Evolutionary conservation across 2,329 filamentous ascomycete species (phyloP).

Genomic region (Dothideomycetes sp.): DNA sequence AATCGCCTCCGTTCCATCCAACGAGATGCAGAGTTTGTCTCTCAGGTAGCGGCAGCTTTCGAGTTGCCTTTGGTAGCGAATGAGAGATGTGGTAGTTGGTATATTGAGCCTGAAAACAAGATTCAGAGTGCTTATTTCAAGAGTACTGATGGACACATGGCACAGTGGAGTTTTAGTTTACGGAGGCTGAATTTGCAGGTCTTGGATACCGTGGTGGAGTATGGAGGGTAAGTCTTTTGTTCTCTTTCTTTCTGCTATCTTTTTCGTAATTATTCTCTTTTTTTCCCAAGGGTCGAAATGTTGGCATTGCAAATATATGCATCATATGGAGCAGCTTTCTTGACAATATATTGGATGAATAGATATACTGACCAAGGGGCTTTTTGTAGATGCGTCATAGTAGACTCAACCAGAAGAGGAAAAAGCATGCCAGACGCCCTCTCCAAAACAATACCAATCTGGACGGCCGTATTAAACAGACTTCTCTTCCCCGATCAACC

Average conservation of each 20-base stretch:
- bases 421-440: conserved; percentile 96
- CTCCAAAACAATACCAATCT: conserved; percentile 87
- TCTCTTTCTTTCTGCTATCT: conserved; percentile 5
- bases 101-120: conserved; percentile 60
- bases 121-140: conserved; percentile 84
- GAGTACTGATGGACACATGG: conserved; percentile 88
- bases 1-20: conserved; percentile 77
- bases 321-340: too few relatives aligned
- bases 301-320: too few relatives aligned
- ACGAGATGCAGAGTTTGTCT: conserved; percentile 67
- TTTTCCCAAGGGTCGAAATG: too few relatives aligned
- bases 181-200: conserved; percentile 78
- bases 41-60: conserved; percentile 47
- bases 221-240: conserved; percentile 52
- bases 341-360: too few relatives aligned
- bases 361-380: neutral
- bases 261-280: too few relatives aligned
- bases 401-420: conserved; percentile 86
- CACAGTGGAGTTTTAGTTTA: conserved; percentile 83
- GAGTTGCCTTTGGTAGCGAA: conserved; percentile 73
- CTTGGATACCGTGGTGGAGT: conserved; percentile 54
- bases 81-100: conserved; percentile 94
- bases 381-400: conserved; percentile 58
- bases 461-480: conserved; percentile 80
- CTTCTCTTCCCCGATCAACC: conserved; percentile 57